Evolutionary conservation across 1,284 basidiomycete species (phyloP).

Genomic region (Volvariella surrecta): DNA sequence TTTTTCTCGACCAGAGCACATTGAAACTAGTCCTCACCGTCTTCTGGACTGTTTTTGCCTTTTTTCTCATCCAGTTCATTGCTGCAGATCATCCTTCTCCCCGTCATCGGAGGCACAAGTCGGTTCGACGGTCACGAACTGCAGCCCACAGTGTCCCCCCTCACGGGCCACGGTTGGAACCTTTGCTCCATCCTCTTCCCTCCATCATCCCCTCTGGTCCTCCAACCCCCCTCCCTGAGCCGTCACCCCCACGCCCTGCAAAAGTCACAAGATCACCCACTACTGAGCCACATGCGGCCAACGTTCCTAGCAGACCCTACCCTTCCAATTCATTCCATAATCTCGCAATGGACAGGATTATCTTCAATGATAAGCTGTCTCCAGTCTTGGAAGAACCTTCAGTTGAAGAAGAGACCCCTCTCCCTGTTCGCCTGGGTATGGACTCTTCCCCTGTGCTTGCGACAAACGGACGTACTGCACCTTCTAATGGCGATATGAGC

Average conservation of each 20-base stretch:
- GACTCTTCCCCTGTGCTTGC: too few relatives aligned
- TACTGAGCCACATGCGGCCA: too few relatives aligned
- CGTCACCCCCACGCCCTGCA: too few relatives aligned
- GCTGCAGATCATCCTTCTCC: conserved; percentile 18
- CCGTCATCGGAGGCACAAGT: conserved; percentile 5
- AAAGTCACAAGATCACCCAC: too few relatives aligned
- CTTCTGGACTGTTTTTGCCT: conserved; percentile 26
- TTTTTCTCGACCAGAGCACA: conserved; percentile 23
- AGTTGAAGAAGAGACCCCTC: not conserved
- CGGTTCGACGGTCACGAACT: conserved; percentile 8
- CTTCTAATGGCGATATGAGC: too few relatives aligned
- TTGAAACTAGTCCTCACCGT: conserved; percentile 22
- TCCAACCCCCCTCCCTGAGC: conserved; percentile 7
- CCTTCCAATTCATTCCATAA: too few relatives aligned
- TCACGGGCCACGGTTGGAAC: not conserved
- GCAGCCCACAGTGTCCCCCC: conserved; percentile 11
- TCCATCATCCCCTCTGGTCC: conserved; percentile 7
- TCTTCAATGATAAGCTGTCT: too few relatives aligned
- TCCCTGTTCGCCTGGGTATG: conserved; percentile 9
- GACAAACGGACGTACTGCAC: too few relatives aligned
- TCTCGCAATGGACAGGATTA: too few relatives aligned
- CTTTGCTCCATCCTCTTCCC: conserved; percentile 2
- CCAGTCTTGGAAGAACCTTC: not conserved
- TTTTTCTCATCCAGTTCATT: conserved; percentile 22
- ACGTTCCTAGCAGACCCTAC: too few relatives aligned